These are phyloP conservation scores for Cudoniella acicularis DNA, from an alignment of 495 filamentous ascomycete genomes.

Conservation along the genomic window DNA sequence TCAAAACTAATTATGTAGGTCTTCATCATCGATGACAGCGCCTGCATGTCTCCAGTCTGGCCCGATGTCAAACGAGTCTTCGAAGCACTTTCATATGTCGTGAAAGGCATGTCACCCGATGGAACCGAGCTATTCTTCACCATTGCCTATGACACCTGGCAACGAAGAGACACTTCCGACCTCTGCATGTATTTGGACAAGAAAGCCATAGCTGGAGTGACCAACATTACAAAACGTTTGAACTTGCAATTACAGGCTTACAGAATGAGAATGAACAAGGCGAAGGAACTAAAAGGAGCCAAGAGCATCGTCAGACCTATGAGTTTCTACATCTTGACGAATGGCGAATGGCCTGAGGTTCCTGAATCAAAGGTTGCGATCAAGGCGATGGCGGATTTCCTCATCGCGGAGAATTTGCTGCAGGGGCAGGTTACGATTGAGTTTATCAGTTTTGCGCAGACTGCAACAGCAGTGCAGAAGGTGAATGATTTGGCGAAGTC, in stretches of 20 bases:
- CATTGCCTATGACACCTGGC: constrained; percentile 16
- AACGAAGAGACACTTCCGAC: constrained; percentile 13
- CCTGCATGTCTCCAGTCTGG: constrained; percentile 11
- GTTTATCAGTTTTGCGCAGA: constrained; percentile 18
- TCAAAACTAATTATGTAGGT: not conserved
- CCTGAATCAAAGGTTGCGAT: not conserved
- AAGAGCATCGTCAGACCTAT: constrained; percentile 6
- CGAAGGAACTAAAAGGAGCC: constrained; percentile 5
- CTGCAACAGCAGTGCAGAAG: constrained; percentile 3
- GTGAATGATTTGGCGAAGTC: constrained; percentile 6
- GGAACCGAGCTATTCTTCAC: constrained; percentile 18
- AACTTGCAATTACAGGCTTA: constrained; percentile 14
- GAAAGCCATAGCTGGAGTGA: constrained; percentile 5
- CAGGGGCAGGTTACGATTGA: constrained; percentile 4
- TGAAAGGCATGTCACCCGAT: constrained; percentile 11
- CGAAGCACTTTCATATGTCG: constrained; percentile 11
- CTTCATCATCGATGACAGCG: constrained; percentile 19
- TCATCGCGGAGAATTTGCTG: not conserved
- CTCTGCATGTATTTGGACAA: constrained; percentile 13
- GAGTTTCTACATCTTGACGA: constrained; percentile 20
- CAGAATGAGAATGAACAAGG: not conserved
- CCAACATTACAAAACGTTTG: constrained; percentile 13
- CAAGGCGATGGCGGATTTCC: not conserved
- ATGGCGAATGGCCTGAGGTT: constrained; percentile 11
- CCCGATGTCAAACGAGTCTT: constrained; percentile 12